Base-by-base conservation (phyloP, 805 yeast species). In the Saccharomycopsis sp. region DNA sequence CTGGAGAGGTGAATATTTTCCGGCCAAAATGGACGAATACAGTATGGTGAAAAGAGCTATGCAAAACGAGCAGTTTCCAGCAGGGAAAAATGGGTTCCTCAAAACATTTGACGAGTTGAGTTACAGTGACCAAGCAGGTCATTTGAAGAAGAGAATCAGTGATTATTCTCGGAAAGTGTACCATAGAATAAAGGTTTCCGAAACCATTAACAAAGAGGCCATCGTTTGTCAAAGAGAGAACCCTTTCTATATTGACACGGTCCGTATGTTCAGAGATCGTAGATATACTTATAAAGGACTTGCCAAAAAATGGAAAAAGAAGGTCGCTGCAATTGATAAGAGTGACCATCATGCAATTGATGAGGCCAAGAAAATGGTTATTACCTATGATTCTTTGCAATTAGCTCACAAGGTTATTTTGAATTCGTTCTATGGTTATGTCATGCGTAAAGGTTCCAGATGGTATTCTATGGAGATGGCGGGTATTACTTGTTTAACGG, bases 381-480 rank as follows among this genome's bases (percentile, higher is more conserved):
- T 94, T 44, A 77, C 94, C 54, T 94, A 92, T 70, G 99, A 94
- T 69, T 93, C 99, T 1, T 75, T 94, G 65, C 99, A 94, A 73
- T 78, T 94, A 64, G 99, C 99, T 0, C 98, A 94, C 71, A 94
- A 94, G 68, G 97, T 93, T 68, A 94, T 94, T 73, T 78, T 94
- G 67, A 94, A 94, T 68, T 93, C 98, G 0, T 94, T 94, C 69
- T 94, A 94, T 67, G 99, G 99, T 54, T 94, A 94, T 67, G 99
- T 94, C 14, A 94, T 94, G 99, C 82, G 99, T 72, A 94, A 94
- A 67, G 99, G 99, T 47, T 94, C 99, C 0, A 80, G 99, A 61
- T 94, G 99, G 99, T 94, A 92, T 67, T 94, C 99, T 0, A 91
- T 94, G 94, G 99, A 94, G 71, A 94, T 96, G 99, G 99, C 99